A percentile compares a stretch with the other conserved stretches of the same genome.
Evolutionary conservation across 2,329 filamentous ascomycete genomes (phyloP).

Genomic region (Bertia moriformis): DNA sequence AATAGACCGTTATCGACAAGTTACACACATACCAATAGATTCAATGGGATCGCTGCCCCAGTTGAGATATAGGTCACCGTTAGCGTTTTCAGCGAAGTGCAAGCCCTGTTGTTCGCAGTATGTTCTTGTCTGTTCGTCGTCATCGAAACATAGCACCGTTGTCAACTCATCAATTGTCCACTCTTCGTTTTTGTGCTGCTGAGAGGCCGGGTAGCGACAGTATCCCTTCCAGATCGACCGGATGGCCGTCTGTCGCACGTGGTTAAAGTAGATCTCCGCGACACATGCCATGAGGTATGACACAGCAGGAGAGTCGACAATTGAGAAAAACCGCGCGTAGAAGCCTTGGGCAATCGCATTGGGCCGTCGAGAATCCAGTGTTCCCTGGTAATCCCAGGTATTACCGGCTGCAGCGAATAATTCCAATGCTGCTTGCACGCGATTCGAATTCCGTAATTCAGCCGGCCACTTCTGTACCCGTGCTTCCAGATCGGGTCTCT

Average conservation of each 20-base stretch:
- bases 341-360: constrained; percentile 42
- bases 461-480: constrained; percentile 38
- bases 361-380: constrained; percentile 27
- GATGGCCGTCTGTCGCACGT: constrained; percentile 38
- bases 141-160: constrained; percentile 36
- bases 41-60: constrained; percentile 26
- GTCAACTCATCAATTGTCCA: constrained; percentile 39
- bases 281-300: constrained; percentile 52
- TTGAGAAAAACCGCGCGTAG: constrained; percentile 38
- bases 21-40: constrained; percentile 23
- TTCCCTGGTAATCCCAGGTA: constrained; percentile 31
- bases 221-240: constrained; percentile 37
- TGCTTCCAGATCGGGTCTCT: constrained; percentile 37
- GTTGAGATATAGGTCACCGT: constrained; percentile 33
- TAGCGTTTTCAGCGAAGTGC: constrained; percentile 25
- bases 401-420: constrained; percentile 39
- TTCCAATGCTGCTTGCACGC: constrained; percentile 39
- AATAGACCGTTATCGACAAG: background rate
- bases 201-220: constrained; percentile 28
- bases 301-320: constrained; percentile 35
- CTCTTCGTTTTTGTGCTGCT: constrained; percentile 31
- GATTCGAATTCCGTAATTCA: constrained; percentile 29
- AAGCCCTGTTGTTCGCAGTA: constrained; percentile 40
- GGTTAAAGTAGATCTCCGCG: constrained; percentile 46
- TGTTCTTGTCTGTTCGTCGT: constrained; percentile 30